Conservation (phyloP, 805 yeast species). For the Candida gorgasii region DNA sequence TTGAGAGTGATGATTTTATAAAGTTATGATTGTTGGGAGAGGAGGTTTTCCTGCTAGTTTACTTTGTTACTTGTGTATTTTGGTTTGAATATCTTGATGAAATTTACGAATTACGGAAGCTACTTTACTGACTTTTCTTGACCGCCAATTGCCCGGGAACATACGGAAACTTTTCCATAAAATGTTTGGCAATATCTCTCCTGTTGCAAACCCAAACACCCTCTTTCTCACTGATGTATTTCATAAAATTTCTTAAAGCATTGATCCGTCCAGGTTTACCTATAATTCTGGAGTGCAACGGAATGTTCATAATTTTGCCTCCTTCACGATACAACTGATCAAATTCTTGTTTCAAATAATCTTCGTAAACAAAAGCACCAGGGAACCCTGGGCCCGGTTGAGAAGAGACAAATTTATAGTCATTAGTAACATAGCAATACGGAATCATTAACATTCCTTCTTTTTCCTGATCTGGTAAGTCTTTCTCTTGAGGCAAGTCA, state of each 20-base stretch:
- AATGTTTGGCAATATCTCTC: constrained; percentile 34
- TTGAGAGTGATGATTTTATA: constrained; percentile 23
- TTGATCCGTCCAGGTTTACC: constrained; percentile 38
- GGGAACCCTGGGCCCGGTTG: constrained; percentile 10
- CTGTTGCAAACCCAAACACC: constrained; percentile 40
- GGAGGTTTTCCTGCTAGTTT: background rate
- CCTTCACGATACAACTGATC: constrained; percentile 35
- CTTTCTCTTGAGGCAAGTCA: constrained; percentile 24
- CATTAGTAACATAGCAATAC: constrained; percentile 29
- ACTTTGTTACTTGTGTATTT: too few relatives aligned
- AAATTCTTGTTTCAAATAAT: constrained; percentile 14
- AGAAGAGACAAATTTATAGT: constrained; percentile 22
- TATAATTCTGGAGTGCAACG: constrained; percentile 34
- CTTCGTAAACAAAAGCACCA: constrained; percentile 14
- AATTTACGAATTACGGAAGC: background rate
- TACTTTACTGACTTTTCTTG: background rate
- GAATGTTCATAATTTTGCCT: constrained; percentile 36
- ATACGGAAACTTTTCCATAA: constrained; percentile 20
- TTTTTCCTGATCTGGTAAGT: constrained; percentile 18
- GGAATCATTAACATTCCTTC: constrained; percentile 29
- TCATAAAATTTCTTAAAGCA: constrained; percentile 35
- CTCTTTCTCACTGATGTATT: constrained; percentile 29
- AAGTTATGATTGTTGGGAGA: constrained; percentile 18
- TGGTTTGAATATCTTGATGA: background rate
- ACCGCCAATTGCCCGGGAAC: constrained; percentile 12